A percentile compares a stretch with the other conserved stretches of the same genome.
phyloP scores from a whole-genome alignment of 306 rosid genomes.

The Mimosa pudica region DNA sequence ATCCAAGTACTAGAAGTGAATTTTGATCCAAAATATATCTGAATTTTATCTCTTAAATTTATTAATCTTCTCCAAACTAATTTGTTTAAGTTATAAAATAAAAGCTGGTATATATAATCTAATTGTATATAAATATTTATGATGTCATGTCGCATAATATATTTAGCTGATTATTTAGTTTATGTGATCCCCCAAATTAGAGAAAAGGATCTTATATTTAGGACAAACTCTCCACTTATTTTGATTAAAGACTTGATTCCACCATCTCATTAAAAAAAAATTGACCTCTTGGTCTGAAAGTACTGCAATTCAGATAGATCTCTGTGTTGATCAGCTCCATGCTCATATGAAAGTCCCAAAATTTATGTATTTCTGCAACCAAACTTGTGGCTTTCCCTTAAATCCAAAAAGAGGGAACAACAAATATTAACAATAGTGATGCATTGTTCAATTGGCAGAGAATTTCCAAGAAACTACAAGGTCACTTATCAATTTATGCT shows the following conservation, averaged over 20 bases:
- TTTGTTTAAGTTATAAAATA: too few species aligned
- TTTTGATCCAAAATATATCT: neutral
- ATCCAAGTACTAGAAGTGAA: neutral
- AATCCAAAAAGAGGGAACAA: neutral
- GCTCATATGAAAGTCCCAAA: too few species aligned
- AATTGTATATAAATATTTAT: too few species aligned
- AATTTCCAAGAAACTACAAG: neutral
- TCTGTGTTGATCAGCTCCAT: neutral
- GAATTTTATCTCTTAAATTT: too few species aligned
- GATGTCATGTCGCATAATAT: too few species aligned
- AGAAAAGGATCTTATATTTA: neutral
- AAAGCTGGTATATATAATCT: too few species aligned
- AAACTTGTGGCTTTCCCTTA: neutral
- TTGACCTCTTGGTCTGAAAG: neutral
- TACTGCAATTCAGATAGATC: neutral
- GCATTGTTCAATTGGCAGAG: neutral
- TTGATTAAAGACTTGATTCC: neutral
- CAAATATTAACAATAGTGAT: neutral
- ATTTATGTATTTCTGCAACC: neutral
- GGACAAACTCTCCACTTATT: neutral
- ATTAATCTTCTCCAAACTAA: too few species aligned
- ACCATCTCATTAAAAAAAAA: neutral
- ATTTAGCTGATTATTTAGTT: too few species aligned
- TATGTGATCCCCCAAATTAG: too few species aligned
- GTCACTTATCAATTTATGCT: conserved; percentile 7